A percentile compares a stretch with the other conserved stretches of the same genome.
Conservation (phyloP, 495 filamentous ascomycete genomes). For the Aspergillus baeticus region DNA sequence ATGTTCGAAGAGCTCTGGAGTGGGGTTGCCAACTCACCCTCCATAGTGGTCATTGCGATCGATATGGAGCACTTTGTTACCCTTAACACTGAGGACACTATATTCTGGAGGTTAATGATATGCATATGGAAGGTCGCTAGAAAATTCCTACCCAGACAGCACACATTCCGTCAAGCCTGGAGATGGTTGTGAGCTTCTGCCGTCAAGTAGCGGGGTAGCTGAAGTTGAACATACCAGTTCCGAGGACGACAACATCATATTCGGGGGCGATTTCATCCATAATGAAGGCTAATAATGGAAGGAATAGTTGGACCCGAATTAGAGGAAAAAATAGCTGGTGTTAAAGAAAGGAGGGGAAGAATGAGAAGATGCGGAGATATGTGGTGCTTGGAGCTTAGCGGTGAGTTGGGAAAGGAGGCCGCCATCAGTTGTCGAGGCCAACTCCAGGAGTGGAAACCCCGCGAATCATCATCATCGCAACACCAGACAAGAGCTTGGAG, state of each 20-base stretch:
- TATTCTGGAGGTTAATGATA: conserved; percentile 2
- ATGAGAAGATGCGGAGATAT: conserved; percentile 20
- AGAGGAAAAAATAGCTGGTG: conserved; percentile 9
- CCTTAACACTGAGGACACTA: conserved; percentile 96
- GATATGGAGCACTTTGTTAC: conserved; percentile 98
- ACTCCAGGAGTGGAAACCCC: conserved; percentile 9
- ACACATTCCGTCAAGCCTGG: conserved; percentile 97
- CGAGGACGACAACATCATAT: conserved; percentile 98
- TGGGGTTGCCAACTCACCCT: conserved; percentile 62
- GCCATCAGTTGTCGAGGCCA: conserved; percentile 1
- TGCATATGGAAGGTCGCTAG: not conserved
- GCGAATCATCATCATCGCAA: conserved; percentile 16
- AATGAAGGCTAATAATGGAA: conserved; percentile 27
- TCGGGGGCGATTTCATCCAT: conserved; percentile 97
- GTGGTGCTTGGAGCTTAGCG: conserved; percentile 13
- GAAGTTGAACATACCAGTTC: conserved; percentile 69
- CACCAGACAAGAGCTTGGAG: not conserved
- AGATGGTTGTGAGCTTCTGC: conserved; percentile 32
- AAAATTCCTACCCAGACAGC: conserved; percentile 77
- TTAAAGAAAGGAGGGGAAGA: conserved; percentile 5
- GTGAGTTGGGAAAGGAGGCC: conserved; percentile 10
- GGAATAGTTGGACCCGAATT: conserved; percentile 18
- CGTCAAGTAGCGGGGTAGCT: conserved; percentile 40
- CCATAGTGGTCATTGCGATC: conserved; percentile 99
- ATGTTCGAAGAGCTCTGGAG: conserved; percentile 16